Evolutionary conservation across 108 stramenopile species (phyloP).

Genomic region (Pseudonitzschia pungens): DNA sequence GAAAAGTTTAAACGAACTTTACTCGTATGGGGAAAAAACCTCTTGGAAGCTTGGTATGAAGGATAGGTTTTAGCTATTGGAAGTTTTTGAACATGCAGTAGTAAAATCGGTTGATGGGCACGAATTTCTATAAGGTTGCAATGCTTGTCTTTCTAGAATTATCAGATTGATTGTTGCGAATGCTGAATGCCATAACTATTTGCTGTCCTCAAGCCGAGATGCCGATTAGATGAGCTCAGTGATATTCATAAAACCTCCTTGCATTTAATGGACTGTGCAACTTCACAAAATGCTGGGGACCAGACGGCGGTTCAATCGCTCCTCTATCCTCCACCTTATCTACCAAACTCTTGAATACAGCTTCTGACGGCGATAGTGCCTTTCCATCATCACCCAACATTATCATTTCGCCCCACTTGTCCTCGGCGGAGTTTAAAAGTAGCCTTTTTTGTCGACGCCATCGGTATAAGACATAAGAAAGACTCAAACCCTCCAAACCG

Average conservation of each 20-base stretch:
- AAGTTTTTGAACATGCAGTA: not conserved
- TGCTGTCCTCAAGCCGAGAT: no score
- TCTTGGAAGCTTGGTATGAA: constrained; percentile 67
- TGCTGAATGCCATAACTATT: no score
- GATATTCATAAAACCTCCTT: not conserved
- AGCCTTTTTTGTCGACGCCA: constrained; percentile 38
- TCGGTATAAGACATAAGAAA: constrained; percentile 53
- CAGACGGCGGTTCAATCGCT: not conserved
- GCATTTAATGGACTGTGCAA: not conserved
- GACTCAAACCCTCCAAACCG: constrained; percentile 61
- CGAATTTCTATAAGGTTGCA: no score
- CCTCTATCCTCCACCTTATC: not conserved
- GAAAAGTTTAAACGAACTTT: constrained; percentile 57
- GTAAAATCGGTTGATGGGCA: not conserved
- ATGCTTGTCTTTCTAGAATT: no score
- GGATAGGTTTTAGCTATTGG: constrained; percentile 11
- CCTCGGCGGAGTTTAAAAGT: constrained; percentile 16
- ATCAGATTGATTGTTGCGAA: no score
- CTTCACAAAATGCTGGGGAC: not conserved
- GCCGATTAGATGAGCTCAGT: not conserved
- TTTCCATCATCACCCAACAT: constrained; percentile 15
- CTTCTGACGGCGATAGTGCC: not conserved
- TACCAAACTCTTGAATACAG: not conserved
- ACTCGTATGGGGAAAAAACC: constrained; percentile 63
- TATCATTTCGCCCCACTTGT: constrained; percentile 31